These are phyloP conservation scores for Pseudonitzschia pungens DNA, from an alignment of 108 stramenopile species.

Conservation along the genomic window DNA sequence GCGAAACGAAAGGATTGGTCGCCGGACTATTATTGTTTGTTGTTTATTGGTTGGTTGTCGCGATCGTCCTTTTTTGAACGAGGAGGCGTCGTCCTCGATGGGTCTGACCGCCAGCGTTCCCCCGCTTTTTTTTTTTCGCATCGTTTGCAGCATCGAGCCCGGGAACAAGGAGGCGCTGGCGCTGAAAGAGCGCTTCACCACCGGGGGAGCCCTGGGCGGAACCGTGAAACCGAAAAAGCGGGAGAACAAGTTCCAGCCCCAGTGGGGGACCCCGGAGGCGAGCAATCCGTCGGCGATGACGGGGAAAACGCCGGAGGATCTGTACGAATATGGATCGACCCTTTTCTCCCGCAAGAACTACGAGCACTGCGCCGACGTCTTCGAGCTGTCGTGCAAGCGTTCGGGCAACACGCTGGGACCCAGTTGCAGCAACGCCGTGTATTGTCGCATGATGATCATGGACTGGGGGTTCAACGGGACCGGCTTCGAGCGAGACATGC, in stretches of 20 bases:
- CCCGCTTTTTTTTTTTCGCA: not conserved
- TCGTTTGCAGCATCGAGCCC: constrained; percentile 33
- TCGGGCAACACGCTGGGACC: constrained; percentile 48
- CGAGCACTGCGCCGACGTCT: constrained; percentile 64
- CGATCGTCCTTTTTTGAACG: not conserved
- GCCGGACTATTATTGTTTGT: too few species aligned
- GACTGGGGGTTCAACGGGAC: constrained; percentile 80
- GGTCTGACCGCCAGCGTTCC: not conserved
- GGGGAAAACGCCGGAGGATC: constrained; percentile 59
- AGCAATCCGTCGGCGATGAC: constrained; percentile 24
- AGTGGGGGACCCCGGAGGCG: constrained; percentile 31
- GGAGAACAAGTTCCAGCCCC: constrained; percentile 38
- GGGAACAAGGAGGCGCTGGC: constrained; percentile 41
- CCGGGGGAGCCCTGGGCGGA: constrained; percentile 4
- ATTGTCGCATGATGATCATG: constrained; percentile 68
- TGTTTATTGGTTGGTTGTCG: too few species aligned
- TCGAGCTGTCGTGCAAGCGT: constrained; percentile 70
- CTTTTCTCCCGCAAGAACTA: constrained; percentile 65
- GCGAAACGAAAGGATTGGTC: too few species aligned
- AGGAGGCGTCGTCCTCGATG: too few species aligned
- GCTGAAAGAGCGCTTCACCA: constrained; percentile 29
- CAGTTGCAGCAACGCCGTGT: constrained; percentile 76
- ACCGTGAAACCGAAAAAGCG: constrained; percentile 11
- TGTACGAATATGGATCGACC: constrained; percentile 65
- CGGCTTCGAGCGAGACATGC: constrained; percentile 70